Percentiles rank a stretch among this genome's conserved stretches.
phyloP scores from a whole-genome alignment of 441 rosid genomes.

The Manihot esculenta region DNA sequence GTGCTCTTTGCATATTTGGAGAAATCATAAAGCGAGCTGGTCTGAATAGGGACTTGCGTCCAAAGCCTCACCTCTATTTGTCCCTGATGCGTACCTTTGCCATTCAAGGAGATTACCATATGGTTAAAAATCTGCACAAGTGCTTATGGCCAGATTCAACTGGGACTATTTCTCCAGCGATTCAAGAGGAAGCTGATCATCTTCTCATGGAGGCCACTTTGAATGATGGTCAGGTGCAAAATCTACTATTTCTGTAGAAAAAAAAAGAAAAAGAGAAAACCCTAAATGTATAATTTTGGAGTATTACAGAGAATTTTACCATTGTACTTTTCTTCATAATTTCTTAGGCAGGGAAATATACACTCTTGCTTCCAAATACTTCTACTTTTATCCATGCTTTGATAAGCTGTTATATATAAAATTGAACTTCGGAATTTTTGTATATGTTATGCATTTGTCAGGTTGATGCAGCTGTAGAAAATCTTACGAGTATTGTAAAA shows the following conservation, averaged over 20 bases:
- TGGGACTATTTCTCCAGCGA: conserved; percentile 47
- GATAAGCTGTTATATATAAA: background rate
- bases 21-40: conserved; percentile 65
- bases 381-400: background rate
- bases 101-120: conserved; percentile 49
- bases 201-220: conserved; percentile 82
- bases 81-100: conserved; percentile 77
- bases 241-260: conserved; percentile 7
- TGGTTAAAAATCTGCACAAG: conserved; percentile 59
- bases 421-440: background rate
- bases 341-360: background rate
- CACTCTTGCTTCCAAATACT: background rate
- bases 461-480: conserved; percentile 53
- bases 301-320: background rate
- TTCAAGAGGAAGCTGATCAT: conserved; percentile 71
- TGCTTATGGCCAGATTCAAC: conserved; percentile 70
- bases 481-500: conserved; percentile 42
- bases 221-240: conserved; percentile 60
- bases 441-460: conserved; percentile 20
- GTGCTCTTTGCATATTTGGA: conserved; percentile 74
- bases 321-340: background rate
- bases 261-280: too few relatives aligned
- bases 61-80: conserved; percentile 74
- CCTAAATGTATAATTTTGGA: background rate
- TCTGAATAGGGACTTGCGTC: conserved; percentile 42